Evolutionary conservation across 306 rosid genomes (phyloP).

Genomic region (Geum urbanum): DNA sequence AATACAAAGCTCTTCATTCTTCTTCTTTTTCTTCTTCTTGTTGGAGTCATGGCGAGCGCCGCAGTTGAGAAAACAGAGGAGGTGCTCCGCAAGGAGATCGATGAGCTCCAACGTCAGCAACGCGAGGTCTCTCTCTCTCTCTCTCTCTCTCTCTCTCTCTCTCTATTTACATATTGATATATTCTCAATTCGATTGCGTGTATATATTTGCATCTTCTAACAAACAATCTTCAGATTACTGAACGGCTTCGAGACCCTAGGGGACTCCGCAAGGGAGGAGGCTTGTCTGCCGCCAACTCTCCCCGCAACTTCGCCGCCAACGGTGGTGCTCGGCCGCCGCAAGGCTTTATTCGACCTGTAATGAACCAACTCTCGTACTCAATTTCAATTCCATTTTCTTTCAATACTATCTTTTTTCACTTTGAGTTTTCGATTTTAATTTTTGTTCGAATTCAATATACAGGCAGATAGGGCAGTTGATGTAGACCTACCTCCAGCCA

Average conservation of each 20-base stretch:
- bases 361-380: background rate
- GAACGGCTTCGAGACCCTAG: constrained; percentile 99
- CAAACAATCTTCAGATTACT: constrained; percentile 45
- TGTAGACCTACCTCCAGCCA: constrained; percentile 72
- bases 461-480: constrained; percentile 60
- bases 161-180: background rate
- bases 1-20: background rate
- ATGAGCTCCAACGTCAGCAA: constrained; percentile 90
- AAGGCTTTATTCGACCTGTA: constrained; percentile 64
- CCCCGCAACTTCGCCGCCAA: constrained; percentile 57
- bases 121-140: constrained; percentile 56
- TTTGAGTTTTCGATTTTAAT: background rate
- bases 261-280: constrained; percentile 71
- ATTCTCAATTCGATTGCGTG: background rate
- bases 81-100: constrained; percentile 88
- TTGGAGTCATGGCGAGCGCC: constrained; percentile 51
- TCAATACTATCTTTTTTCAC: no score
- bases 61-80: constrained; percentile 71
- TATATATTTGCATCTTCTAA: background rate
- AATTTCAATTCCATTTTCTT: background rate
- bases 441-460: background rate
- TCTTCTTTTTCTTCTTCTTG: background rate
- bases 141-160: constrained; percentile 9
- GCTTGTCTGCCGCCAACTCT: constrained; percentile 36
- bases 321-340: constrained; percentile 72